These are phyloP conservation scores for Calocera cornea DNA, from an alignment of 768 basidiomycete genomes.

Conservation along the genomic window DNA sequence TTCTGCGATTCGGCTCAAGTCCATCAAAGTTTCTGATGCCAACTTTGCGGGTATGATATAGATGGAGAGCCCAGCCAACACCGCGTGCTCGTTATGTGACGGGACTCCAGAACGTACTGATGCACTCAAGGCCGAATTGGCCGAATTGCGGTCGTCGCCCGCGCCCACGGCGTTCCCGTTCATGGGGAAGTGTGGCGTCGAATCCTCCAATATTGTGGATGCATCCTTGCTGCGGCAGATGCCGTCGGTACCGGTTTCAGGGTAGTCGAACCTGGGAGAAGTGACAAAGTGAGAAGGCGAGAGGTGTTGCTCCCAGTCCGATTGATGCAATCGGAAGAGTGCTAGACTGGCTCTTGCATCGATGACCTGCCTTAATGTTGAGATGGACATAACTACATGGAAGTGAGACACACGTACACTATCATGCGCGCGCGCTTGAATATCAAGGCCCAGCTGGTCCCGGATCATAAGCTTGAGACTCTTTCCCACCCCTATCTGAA, in stretches of 20 bases:
- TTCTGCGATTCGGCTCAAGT: neutral
- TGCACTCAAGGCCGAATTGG: no score
- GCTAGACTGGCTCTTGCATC: conserved; percentile 96
- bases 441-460: conserved; percentile 61
- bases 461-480: conserved; percentile 61
- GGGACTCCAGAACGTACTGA: no score
- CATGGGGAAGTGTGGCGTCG: no score
- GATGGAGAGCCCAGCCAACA: neutral
- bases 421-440: conserved; percentile 80
- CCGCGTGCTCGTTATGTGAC: no score
- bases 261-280: no score
- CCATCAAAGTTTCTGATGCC: neutral
- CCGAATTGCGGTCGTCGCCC: no score
- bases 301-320: conserved; percentile 51
- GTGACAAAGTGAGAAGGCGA: neutral
- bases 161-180: no score
- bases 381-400: neutral
- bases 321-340: conserved; percentile 67
- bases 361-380: conserved; percentile 44
- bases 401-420: conserved; percentile 44
- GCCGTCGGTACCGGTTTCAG: no score
- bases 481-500: conserved; percentile 19
- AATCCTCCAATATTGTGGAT: no score
- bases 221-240: no score
- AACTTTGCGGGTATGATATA: neutral